These are phyloP conservation scores for Neonectria ditissima DNA, from an alignment of 2,329 filamentous ascomycete genomes.

Conservation along the genomic window DNA sequence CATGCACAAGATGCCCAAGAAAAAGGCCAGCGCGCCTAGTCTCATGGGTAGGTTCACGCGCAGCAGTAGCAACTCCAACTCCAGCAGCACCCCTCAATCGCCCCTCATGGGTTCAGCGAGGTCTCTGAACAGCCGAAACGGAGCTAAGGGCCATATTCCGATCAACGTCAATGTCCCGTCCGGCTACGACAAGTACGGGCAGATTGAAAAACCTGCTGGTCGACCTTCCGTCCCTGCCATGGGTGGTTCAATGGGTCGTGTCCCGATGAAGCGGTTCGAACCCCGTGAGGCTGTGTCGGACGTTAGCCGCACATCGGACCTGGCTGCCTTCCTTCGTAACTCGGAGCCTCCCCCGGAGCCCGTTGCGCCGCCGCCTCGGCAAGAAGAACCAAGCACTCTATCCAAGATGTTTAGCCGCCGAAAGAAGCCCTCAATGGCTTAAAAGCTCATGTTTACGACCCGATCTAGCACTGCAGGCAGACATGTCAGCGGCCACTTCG, in stretches of 20 bases:
- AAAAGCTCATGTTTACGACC: constrained; percentile 29
- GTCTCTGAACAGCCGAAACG: constrained; percentile 55
- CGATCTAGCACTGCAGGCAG: constrained; percentile 29
- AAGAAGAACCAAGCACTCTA: constrained; percentile 56
- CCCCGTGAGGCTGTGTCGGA: constrained; percentile 63
- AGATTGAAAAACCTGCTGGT: constrained; percentile 39
- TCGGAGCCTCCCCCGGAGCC: constrained; percentile 70
- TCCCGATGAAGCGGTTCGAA: constrained; percentile 69
- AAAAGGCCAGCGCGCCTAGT: constrained; percentile 73
- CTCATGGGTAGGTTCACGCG: constrained; percentile 70
- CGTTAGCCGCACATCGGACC: constrained; percentile 72
- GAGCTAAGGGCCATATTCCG: constrained; percentile 60
- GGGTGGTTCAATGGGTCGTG: constrained; percentile 52
- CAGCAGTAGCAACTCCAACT: constrained; percentile 48
- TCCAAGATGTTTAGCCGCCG: constrained; percentile 63
- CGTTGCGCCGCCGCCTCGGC: constrained; percentile 46
- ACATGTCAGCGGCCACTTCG: constrained; percentile 24
- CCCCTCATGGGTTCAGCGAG: constrained; percentile 46
- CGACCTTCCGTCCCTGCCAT: constrained; percentile 39
- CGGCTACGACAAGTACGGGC: constrained; percentile 57
- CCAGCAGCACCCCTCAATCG: constrained; percentile 42
- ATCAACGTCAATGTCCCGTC: constrained; percentile 64
- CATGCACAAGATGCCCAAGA: constrained; percentile 62
- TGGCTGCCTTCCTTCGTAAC: constrained; percentile 79
- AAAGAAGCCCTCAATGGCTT: constrained; percentile 58